Evolutionary conservation across 106 monocot genomes (phyloP).

Genomic region (Acorus gramineus): DNA sequence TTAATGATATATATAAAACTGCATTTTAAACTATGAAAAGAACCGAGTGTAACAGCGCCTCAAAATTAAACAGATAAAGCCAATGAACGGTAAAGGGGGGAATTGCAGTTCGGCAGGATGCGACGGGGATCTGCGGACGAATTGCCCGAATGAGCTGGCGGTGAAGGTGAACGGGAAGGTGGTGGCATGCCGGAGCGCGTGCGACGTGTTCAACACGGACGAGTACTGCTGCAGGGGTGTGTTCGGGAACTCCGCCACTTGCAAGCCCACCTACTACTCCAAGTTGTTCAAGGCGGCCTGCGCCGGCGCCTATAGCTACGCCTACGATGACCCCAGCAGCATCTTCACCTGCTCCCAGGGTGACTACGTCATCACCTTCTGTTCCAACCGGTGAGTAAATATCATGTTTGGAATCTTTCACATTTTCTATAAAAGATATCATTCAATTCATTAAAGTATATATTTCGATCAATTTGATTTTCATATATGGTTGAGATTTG

Average conservation of each 20-base stretch:
- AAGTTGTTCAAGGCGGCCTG: slow-evolving; percentile 71
- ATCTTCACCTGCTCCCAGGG: slow-evolving; percentile 54
- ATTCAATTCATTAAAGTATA: background rate
- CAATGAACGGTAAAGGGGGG: slow-evolving; percentile 35
- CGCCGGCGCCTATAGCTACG: slow-evolving; percentile 74
- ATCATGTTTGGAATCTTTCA: background rate
- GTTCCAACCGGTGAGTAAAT: slow-evolving; percentile 42
- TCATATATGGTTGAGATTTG: background rate
- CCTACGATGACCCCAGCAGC: slow-evolving; percentile 79
- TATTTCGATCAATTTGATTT: background rate
- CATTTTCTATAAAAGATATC: background rate
- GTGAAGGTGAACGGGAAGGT: slow-evolving; percentile 29
- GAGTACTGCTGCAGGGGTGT: slow-evolving; percentile 73
- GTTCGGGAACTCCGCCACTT: slow-evolving; percentile 44
- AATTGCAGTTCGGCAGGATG: slow-evolving; percentile 71
- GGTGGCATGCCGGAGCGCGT: slow-evolving; percentile 77
- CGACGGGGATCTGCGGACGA: slow-evolving; percentile 37
- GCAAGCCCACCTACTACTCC: slow-evolving; percentile 72
- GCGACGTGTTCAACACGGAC: slow-evolving; percentile 74
- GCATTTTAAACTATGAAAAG: no score
- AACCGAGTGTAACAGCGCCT: no score
- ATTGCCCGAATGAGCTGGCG: slow-evolving; percentile 62
- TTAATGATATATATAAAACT: no score
- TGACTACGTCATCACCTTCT: slow-evolving; percentile 69
- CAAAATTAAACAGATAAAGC: background rate